phyloP scores from a whole-genome alignment of 2,329 filamentous ascomycete genomes.

The Botryotinia globosa region DNA sequence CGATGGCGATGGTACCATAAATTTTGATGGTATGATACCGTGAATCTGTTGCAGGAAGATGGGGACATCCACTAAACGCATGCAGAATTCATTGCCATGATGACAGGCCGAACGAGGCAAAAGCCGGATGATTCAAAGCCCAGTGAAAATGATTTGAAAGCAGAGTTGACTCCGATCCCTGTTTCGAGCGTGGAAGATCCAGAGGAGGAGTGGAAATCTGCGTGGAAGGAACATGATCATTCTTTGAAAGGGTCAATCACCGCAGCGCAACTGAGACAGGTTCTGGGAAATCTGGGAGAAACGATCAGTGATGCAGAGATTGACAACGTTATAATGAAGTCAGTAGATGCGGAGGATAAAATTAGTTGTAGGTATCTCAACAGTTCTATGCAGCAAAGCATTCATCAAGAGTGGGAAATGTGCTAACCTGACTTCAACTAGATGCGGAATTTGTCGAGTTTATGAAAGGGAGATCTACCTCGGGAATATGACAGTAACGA shows the following conservation, averaged over 20 bases:
- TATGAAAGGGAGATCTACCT: slow-evolving; percentile 34
- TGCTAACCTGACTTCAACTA: slow-evolving; percentile 23
- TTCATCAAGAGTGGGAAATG: background rate
- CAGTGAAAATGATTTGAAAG: background rate
- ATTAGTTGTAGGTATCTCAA: slow-evolving; percentile 39
- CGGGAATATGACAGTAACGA: slow-evolving; percentile 21
- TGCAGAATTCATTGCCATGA: slow-evolving; percentile 45
- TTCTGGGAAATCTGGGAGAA: slow-evolving; percentile 39
- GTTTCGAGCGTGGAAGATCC: slow-evolving; percentile 22
- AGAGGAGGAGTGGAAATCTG: slow-evolving; percentile 37
- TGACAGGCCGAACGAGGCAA: slow-evolving; percentile 41
- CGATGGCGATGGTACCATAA: slow-evolving; percentile 63
- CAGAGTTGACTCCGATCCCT: background rate
- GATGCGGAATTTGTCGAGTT: slow-evolving; percentile 41
- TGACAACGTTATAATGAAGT: slow-evolving; percentile 38
- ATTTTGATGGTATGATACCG: slow-evolving; percentile 52
- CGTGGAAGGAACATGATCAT: slow-evolving; percentile 41
- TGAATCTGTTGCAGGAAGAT: background rate
- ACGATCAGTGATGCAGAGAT: slow-evolving; percentile 40
- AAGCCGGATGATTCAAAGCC: background rate
- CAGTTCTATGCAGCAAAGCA: accelerated
- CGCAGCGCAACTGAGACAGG: slow-evolving; percentile 39
- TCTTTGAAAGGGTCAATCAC: slow-evolving; percentile 40
- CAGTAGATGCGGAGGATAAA: slow-evolving; percentile 40
- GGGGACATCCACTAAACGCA: background rate